Conservation (phyloP, 1,139 yeast species). For the Pichia sp. region DNA sequence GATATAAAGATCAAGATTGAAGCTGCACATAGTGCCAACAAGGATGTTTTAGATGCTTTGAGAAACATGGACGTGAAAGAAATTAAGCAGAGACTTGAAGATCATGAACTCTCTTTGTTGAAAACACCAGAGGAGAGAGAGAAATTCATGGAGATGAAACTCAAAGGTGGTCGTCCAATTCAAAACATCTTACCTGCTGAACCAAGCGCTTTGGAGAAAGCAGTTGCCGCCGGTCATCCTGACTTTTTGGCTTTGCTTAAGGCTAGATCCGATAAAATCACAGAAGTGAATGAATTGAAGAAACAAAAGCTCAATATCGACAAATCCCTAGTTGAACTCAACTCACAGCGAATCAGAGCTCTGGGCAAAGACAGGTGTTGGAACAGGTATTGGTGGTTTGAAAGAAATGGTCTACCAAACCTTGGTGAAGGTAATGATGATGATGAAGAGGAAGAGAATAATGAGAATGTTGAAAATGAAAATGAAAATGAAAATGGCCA, state of each 20-base stretch:
- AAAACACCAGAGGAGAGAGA: constrained; percentile 12
- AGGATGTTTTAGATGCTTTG: constrained; percentile 30
- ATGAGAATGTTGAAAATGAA: constrained; percentile 31
- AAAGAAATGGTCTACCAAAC: constrained; percentile 71
- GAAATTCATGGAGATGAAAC: constrained; percentile 14
- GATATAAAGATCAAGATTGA: constrained; percentile 51
- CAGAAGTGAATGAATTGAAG: constrained; percentile 38
- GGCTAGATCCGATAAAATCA: constrained; percentile 34
- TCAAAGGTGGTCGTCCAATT: constrained; percentile 28
- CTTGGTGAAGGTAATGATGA: constrained; percentile 41
- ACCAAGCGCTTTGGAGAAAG: constrained; percentile 41
- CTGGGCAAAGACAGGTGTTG: constrained; percentile 79
- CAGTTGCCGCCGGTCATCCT: constrained; percentile 38
- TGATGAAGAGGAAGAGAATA: constrained; percentile 33
- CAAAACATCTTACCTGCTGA: constrained; percentile 31
- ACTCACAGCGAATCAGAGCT: constrained; percentile 68
- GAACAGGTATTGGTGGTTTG: constrained; percentile 96
- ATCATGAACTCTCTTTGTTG: constrained; percentile 13
- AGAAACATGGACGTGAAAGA: constrained; percentile 21
- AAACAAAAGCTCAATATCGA: constrained; percentile 46
- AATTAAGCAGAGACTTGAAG: constrained; percentile 19
- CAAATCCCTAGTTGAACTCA: constrained; percentile 53
- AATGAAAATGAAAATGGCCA: constrained; percentile 34
- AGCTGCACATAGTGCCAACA: constrained; percentile 40
- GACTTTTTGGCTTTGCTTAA: constrained; percentile 42